Evolutionary conservation across 305 asterid genomes (phyloP).

Genomic region (Nicotiana rustica): DNA sequence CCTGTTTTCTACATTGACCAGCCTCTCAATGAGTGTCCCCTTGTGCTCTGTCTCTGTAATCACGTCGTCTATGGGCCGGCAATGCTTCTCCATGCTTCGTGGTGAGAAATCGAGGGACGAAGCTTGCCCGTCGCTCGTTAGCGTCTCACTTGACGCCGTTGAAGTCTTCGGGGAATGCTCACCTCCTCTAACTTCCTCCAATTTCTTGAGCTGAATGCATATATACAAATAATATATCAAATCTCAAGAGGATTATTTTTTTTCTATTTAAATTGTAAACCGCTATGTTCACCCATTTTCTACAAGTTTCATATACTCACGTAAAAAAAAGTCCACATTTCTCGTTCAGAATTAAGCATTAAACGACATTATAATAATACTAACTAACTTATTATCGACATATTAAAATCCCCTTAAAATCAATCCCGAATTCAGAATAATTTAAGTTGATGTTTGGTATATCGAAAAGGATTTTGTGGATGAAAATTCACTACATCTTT

Average conservation of each 20-base stretch:
- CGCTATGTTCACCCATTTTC: too few species aligned
- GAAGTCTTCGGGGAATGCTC: slow-evolving; percentile 41
- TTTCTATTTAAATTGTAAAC: too few species aligned
- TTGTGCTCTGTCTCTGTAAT: slow-evolving; percentile 35
- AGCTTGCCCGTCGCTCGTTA: slow-evolving; percentile 37
- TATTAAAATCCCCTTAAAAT: too few species aligned
- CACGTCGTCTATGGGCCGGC: slow-evolving; percentile 38
- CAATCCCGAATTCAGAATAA: too few species aligned
- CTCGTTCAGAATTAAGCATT: too few species aligned
- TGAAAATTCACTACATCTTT: too few species aligned
- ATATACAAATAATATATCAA: background rate
- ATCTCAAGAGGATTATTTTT: too few species aligned
- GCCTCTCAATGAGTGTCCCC: slow-evolving; percentile 42
- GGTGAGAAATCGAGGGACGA: slow-evolving; percentile 40
- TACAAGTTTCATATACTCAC: too few species aligned
- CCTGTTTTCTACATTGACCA: slow-evolving; percentile 38
- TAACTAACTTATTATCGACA: too few species aligned
- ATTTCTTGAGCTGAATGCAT: slow-evolving; percentile 20
- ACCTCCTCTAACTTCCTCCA: slow-evolving; percentile 30
- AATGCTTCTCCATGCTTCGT: slow-evolving; percentile 42
- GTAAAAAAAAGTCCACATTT: too few species aligned
- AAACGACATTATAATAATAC: too few species aligned
- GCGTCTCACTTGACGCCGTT: slow-evolving; percentile 32
- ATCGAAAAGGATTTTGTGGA: background rate
- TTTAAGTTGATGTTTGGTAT: too few species aligned